Percentiles rank a stretch among this genome's conserved stretches.
phyloP scores from a whole-genome alignment of 257 asterid species.

The Anisodus acutangulus region DNA sequence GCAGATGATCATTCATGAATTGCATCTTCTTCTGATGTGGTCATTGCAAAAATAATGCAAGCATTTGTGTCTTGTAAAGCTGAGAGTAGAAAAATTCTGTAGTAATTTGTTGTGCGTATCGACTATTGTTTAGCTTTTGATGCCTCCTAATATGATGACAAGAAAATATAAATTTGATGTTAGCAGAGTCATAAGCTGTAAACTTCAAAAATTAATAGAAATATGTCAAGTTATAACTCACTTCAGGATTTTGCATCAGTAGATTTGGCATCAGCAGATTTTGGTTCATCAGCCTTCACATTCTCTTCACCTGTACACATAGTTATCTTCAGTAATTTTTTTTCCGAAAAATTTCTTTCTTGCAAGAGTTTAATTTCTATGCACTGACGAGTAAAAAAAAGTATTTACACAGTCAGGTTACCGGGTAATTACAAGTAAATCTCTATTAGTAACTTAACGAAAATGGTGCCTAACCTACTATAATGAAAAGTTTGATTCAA shows the following conservation, averaged over 20 bases:
- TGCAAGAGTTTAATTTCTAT: not conserved
- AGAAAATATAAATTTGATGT: not conserved
- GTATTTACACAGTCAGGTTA: not conserved
- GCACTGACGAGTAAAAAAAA: not conserved
- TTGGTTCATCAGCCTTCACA: slow-evolving; percentile 61
- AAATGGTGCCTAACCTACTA: not conserved
- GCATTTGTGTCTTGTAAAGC: not conserved
- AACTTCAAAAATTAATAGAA: not conserved
- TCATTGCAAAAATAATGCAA: not conserved
- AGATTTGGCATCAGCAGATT: slow-evolving; percentile 35
- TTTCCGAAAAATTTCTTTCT: not conserved
- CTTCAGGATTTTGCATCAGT: slow-evolving; percentile 61
- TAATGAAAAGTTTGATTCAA: not conserved
- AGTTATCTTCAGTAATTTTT: not conserved
- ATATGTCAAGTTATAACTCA: slow-evolving; percentile 27
- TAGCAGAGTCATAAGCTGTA: not conserved
- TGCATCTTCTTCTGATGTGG: slow-evolving; percentile 25
- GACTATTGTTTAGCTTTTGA: slow-evolving; percentile 18
- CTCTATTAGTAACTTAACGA: not conserved
- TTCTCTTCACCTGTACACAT: slow-evolving; percentile 65
- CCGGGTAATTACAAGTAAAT: not conserved
- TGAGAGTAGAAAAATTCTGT: not conserved
- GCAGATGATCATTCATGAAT: not conserved
- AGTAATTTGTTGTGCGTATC: not conserved
- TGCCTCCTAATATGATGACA: not conserved